Conservation (phyloP, 768 basidiomycete genomes). For the Serendipita sp. region DNA sequence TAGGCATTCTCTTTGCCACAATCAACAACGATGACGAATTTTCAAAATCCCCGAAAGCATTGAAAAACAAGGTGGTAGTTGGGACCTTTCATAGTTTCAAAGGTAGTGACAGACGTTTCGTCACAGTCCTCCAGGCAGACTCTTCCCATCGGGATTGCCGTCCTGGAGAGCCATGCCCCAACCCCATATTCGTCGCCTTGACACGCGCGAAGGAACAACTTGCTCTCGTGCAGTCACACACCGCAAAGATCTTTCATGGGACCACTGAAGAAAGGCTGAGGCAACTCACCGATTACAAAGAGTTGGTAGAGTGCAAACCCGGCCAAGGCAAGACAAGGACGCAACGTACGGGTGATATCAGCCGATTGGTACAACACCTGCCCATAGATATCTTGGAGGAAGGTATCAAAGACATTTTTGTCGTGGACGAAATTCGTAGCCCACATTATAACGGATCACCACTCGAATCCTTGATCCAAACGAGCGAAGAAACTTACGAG, state of each 20-base stretch:
- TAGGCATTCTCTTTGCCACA: not conserved
- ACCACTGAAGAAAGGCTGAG: not conserved
- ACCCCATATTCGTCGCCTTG: slow-evolving; percentile 6
- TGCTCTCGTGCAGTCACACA: slow-evolving; percentile 4
- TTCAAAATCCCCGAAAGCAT: not conserved
- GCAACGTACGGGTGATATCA: not conserved
- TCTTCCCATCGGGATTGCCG: not conserved
- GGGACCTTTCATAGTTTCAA: slow-evolving; percentile 6
- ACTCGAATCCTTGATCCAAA: not conserved
- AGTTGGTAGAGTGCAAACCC: not conserved
- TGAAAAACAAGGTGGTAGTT: slow-evolving; percentile 1
- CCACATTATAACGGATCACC: not conserved
- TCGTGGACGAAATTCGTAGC: not conserved
- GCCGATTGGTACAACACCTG: not conserved
- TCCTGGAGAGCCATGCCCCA: not conserved
- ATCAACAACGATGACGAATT: not conserved
- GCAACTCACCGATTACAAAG: not conserved
- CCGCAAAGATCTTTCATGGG: not conserved
- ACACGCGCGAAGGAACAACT: slow-evolving; percentile 8
- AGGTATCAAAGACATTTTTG: not conserved
- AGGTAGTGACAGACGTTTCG: not conserved
- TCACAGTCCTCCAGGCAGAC: slow-evolving; percentile 7
- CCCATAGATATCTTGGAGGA: not conserved
- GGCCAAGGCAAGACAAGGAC: not conserved
- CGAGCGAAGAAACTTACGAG: not conserved